These are phyloP conservation scores for Penicillium cosmopolitanum DNA, from an alignment of 495 filamentous ascomycete genomes.

Conservation along the genomic window DNA sequence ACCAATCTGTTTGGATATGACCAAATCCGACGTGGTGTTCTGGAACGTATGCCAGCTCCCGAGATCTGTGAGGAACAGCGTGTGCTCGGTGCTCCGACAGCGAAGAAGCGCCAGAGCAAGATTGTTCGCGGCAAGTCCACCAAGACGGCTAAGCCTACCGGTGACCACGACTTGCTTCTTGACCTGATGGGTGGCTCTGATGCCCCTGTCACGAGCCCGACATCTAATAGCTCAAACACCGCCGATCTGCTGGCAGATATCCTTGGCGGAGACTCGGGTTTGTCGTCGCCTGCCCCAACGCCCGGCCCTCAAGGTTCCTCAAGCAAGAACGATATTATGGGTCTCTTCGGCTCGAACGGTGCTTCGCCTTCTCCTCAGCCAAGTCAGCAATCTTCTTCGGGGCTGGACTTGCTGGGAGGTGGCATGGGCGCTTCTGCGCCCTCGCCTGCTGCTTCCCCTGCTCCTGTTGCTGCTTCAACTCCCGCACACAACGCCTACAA, in stretches of 20 bases:
- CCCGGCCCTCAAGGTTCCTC: constrained; percentile 52
- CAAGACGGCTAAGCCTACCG: constrained; percentile 66
- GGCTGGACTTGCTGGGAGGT: constrained; percentile 51
- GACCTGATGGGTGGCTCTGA: constrained; percentile 90
- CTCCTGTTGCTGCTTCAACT: constrained; percentile 42
- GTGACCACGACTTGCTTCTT: constrained; percentile 87
- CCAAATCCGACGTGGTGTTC: constrained; percentile 82
- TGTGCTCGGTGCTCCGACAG: constrained; percentile 75
- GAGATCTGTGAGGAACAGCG: constrained; percentile 94
- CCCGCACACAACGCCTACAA: constrained; percentile 72
- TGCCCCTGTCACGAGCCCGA: constrained; percentile 52
- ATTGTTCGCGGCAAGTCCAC: constrained; percentile 74
- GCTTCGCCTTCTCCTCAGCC: constrained; percentile 43
- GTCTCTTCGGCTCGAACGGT: constrained; percentile 64
- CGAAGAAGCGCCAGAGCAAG: constrained; percentile 77
- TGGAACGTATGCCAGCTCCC: constrained; percentile 96
- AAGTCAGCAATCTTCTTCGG: constrained; percentile 43
- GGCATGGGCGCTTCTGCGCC: constrained; percentile 49
- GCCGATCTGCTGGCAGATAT: constrained; percentile 90
- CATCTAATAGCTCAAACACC: constrained; percentile 72
- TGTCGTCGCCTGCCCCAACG: constrained; percentile 58
- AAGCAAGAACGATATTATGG: constrained; percentile 82
- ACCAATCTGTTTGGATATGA: constrained; percentile 90
- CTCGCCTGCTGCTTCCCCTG: constrained; percentile 38
- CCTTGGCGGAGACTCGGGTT: constrained; percentile 52